These are phyloP conservation scores for Globisporangium solare DNA, from an alignment of 352 stramenopile species.

Conservation along the genomic window DNA sequence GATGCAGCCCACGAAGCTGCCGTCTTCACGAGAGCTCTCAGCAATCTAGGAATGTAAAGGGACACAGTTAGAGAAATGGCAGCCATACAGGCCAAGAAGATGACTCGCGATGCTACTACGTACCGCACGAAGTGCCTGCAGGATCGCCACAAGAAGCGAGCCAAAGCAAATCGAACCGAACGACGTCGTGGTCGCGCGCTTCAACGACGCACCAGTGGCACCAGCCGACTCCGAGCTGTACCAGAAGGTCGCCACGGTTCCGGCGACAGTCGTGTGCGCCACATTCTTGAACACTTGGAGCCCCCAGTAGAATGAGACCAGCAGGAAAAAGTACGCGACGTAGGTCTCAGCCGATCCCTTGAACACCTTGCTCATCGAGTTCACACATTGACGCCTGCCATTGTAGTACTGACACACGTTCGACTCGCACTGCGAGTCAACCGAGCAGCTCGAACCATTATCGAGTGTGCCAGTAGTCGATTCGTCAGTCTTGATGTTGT, in stretches of 20 bases:
- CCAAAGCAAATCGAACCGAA: constrained; percentile 96
- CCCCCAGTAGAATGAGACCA: constrained; percentile 95
- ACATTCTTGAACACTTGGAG: constrained; percentile 91
- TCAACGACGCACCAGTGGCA: constrained; percentile 82
- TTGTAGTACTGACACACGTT: constrained; percentile 26
- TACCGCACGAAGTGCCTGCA: constrained; percentile 86
- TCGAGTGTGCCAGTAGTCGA: constrained; percentile 9
- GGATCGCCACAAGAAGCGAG: constrained; percentile 90
- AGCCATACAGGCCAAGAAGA: neutral
- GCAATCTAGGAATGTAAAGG: constrained; percentile 33
- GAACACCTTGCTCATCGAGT: constrained; percentile 25
- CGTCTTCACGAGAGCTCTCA: constrained; percentile 65
- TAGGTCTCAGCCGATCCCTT: constrained; percentile 32
- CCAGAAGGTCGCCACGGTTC: constrained; percentile 95
- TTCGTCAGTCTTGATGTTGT: constrained; percentile 56
- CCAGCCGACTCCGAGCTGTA: constrained; percentile 84
- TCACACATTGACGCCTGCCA: constrained; percentile 16
- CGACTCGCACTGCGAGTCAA: constrained; percentile 33
- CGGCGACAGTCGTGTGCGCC: constrained; percentile 89
- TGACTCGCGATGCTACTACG: neutral
- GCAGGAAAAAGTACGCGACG: constrained; percentile 71
- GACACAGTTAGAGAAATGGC: neutral
- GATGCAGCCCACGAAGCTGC: constrained; percentile 67
- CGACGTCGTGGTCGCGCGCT: constrained; percentile 85
- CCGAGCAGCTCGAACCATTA: constrained; percentile 20